Evolutionary conservation across 2,329 filamentous ascomycete genomes (phyloP), one percentile per base, ranked within the genome.

Genomic region (Achaetomium macrosporum): DNA sequence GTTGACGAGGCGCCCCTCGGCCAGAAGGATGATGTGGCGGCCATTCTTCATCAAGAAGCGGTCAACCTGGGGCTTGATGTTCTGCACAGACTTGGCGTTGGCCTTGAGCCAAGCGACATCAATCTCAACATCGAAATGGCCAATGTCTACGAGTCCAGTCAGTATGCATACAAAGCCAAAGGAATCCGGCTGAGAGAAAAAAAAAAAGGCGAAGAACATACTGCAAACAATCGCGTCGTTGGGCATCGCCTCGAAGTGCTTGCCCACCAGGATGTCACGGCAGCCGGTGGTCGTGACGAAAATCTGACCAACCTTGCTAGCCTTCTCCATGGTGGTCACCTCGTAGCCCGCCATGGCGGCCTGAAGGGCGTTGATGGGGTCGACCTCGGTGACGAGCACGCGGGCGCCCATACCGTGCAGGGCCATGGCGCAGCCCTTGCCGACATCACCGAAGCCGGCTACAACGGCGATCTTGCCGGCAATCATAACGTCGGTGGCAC

Each of bases 61-160:
- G 83, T 99, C 93, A 68, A 99, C 93, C 81, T 99, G 93, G 69
- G 93, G 92, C 87, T 99, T 99, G 84, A 99, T 96, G 85, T 93
- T 96, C 81, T 92, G 87, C 63, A 92, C 87, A 68, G 86, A 90
- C 75, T 85, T 83, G 72, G 92, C 87, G 78, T 95, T 97, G 76
- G 85, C 85, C 88, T 97, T 97, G 76, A 99, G 82, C 93, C 93
- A 99, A 64, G 93, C 93, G 76, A 99, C 93, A 74, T 99, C 93
- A 68, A 99, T 99, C 81, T 99, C 93, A 68, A 96, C 95, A 74
- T 99, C 92, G 77, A 99, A 99, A 82, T 99, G 92, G 72, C 92
- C 92, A 77, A 99, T 99, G 84, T 99, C 82, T 84, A 55, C 15
- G 12, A 54, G 20, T 15, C 5, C 15, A 20, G 50, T 59, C 36